Percentiles rank a stretch among this genome's conserved stretches.
phyloP scores from a whole-genome alignment of 306 rosid species.

The Medicago ruthenica region DNA sequence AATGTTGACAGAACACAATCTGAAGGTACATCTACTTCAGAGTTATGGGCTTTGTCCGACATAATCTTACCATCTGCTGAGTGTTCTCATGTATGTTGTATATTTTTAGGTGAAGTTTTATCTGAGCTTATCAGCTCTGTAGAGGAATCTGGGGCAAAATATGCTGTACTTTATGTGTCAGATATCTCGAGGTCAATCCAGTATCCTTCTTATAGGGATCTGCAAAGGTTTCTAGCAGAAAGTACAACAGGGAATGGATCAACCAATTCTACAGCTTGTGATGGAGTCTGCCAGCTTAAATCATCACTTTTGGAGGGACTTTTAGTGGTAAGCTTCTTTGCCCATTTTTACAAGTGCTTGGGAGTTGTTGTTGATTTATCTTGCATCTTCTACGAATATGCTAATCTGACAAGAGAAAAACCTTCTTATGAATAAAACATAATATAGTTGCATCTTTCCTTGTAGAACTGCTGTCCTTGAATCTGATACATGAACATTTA shows the following conservation, averaged over 20 bases:
- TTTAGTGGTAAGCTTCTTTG: constrained; percentile 72
- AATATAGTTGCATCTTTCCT: constrained; percentile 22
- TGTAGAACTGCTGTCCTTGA: constrained; percentile 27
- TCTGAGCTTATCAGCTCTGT: constrained; percentile 66
- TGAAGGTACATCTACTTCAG: constrained; percentile 65
- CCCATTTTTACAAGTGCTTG: constrained; percentile 34
- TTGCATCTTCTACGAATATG: constrained; percentile 25
- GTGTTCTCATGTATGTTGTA: constrained; percentile 35
- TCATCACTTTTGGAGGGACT: constrained; percentile 95
- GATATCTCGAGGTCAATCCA: constrained; percentile 66
- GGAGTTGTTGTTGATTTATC: constrained; percentile 7
- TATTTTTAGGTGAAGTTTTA: constrained; percentile 67
- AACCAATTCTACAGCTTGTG: constrained; percentile 57
- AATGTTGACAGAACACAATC: constrained; percentile 53
- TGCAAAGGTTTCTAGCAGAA: constrained; percentile 86
- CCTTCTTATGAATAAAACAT: background rate
- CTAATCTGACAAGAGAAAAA: constrained; percentile 14
- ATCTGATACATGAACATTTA: constrained; percentile 15
- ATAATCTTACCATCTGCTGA: constrained; percentile 41
- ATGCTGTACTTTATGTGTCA: constrained; percentile 86
- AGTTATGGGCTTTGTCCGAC: constrained; percentile 19
- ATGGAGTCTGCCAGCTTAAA: constrained; percentile 81
- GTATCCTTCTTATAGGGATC: constrained; percentile 69
- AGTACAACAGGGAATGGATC: constrained; percentile 57
- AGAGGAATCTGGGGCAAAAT: constrained; percentile 82